Base-by-base conservation (phyloP, 371 early-diverging fungal species). In the Rhizopus delemar region DNA sequence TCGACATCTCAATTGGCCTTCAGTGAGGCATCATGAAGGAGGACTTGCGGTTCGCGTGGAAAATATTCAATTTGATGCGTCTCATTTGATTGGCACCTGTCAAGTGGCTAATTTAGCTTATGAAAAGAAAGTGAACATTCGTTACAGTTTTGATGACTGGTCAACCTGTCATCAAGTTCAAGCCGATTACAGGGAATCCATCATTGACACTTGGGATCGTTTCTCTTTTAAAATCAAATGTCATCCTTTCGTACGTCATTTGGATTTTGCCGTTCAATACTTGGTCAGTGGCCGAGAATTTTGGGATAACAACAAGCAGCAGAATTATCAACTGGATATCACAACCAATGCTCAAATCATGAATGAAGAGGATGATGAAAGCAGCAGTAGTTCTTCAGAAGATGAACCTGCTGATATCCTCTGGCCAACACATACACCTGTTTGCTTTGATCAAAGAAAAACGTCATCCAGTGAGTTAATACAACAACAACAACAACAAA, bases 231-330 rank as follows among this genome's bases (percentile, higher is more conserved):
- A 58, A 36, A 63, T 69, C 38, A 31, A 45, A n/a, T 53, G 59
- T 16, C 39, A 55, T 5, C 43, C 39, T 33, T 51, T 54, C 15
- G 46, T 49, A 33, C 62, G 54, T 22, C 34, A 57, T 15, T 8
- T 72, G 3, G 58, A 56, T 39, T 29, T 75, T 8, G 71, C 67
- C 15, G 51, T 73, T 3, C 62, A 65, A 6, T 78, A 91, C 62
- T 63, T 60, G 2, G 90, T 89, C 34, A 68, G 70, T 46, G 86
- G 82, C 46, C 72, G 74, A 28, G 87, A 86, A 64, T 81, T 79
- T 65, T 93, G 94, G 94, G 94, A 93, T 71, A 92, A 90, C 70
- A 91, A 92, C 72, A 59, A 67, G n/a, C 84, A 86, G 6, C 64
- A 71, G 32, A 87, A 92, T 66, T 90, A 90, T 71, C 41, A 54